Evolutionary conservation across 1,284 basidiomycete genomes (phyloP).

Genomic region (Taiwanofungus camphoratus): DNA sequence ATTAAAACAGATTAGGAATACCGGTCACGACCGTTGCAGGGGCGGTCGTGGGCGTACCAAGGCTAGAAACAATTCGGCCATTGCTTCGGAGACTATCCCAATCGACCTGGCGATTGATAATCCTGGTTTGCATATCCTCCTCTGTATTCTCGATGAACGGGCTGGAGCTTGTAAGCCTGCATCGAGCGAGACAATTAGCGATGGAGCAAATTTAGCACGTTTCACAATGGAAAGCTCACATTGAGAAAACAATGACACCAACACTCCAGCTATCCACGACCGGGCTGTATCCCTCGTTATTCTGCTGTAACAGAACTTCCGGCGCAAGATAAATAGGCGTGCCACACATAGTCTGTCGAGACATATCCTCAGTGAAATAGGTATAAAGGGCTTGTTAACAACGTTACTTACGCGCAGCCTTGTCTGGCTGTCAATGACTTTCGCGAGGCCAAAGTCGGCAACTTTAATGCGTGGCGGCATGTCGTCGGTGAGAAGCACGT

Average conservation of each 20-base stretch:
- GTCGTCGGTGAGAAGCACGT: constrained; percentile 67
- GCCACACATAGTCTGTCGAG: constrained; percentile 83
- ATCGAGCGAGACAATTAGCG: constrained; percentile 13
- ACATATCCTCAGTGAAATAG: too few relatives aligned
- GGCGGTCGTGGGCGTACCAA: too few relatives aligned
- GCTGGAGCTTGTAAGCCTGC: constrained; percentile 62
- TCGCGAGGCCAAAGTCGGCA: constrained; percentile 92
- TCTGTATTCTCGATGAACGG: constrained; percentile 70
- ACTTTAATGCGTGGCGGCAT: constrained; percentile 70
- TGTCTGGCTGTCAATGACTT: constrained; percentile 73
- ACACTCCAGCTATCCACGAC: constrained; percentile 92
- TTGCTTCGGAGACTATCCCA: constrained; percentile 42
- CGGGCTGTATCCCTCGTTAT: constrained; percentile 71
- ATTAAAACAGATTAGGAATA: too few relatives aligned
- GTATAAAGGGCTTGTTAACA: background rate
- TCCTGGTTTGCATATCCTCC: constrained; percentile 46
- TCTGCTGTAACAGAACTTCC: constrained; percentile 76
- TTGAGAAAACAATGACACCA: constrained; percentile 86
- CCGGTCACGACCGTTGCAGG: too few relatives aligned
- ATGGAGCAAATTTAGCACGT: constrained; percentile 11
- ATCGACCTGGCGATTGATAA: constrained; percentile 54
- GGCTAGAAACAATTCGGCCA: constrained; percentile 14
- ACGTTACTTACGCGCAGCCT: constrained; percentile 62
- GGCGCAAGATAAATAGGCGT: constrained; percentile 83
- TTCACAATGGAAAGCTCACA: constrained; percentile 43